phyloP scores from a whole-genome alignment of 2,329 filamentous ascomycete species.

The Biscogniauxia mediterranea region DNA sequence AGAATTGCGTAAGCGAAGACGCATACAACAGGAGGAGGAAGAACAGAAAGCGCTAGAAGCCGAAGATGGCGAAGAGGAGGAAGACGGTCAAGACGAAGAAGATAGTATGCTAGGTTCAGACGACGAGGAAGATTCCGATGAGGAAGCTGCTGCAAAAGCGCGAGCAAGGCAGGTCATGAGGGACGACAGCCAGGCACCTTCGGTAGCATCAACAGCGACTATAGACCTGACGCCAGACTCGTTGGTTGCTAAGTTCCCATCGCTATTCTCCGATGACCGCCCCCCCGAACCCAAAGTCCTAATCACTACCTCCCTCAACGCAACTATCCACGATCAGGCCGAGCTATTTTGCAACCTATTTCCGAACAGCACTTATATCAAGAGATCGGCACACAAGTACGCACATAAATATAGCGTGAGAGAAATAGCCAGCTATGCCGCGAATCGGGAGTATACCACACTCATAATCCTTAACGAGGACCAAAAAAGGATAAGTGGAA shows the following conservation, averaged over 20 bases:
- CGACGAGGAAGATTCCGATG: slow-evolving; percentile 42
- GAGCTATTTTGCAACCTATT: slow-evolving; percentile 76
- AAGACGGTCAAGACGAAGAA: slow-evolving; percentile 56
- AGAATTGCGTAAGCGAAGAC: slow-evolving; percentile 53
- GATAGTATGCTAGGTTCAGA: slow-evolving; percentile 80
- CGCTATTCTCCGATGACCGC: slow-evolving; percentile 58
- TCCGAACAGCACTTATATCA: slow-evolving; percentile 84
- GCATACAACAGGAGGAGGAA: slow-evolving; percentile 49
- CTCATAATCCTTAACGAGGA: slow-evolving; percentile 87
- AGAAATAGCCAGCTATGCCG: slow-evolving; percentile 84
- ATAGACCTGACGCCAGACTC: slow-evolving; percentile 62
- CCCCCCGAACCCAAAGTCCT: slow-evolving; percentile 76
- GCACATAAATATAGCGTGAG: slow-evolving; percentile 87
- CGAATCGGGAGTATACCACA: slow-evolving; percentile 78
- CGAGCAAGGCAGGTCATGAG: slow-evolving; percentile 44
- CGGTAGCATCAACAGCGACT: slow-evolving; percentile 59
- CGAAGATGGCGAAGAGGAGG: slow-evolving; percentile 43
- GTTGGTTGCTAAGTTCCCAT: slow-evolving; percentile 60
- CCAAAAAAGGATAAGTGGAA: slow-evolving; percentile 75
- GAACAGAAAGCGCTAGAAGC: slow-evolving; percentile 46
- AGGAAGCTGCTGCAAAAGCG: slow-evolving; percentile 39
- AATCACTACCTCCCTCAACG: slow-evolving; percentile 87
- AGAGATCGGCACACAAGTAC: slow-evolving; percentile 78
- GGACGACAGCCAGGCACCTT: slow-evolving; percentile 54
- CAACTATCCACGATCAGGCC: slow-evolving; percentile 81